Conservation (phyloP, 495 filamentous ascomycete species). For the Aspergillus ellipticus region DNA sequence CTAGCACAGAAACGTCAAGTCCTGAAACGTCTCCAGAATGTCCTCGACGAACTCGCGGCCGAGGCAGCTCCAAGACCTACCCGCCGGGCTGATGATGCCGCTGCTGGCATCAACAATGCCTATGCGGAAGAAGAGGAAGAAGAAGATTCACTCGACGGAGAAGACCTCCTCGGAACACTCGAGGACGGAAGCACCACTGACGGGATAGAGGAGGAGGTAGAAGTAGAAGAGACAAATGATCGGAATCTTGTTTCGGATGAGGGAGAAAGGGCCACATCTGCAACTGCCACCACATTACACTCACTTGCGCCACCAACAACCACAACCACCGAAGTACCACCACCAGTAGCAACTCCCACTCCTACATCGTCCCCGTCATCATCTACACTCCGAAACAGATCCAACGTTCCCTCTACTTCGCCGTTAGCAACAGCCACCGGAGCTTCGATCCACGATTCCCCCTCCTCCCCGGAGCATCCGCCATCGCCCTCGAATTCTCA, state of each 20-base stretch:
- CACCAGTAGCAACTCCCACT: constrained; percentile 6
- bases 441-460: constrained; percentile 13
- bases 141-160: constrained; percentile 25
- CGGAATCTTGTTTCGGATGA: background rate
- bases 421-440: constrained; percentile 22
- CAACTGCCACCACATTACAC: background rate
- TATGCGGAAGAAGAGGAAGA: constrained; percentile 30
- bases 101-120: constrained; percentile 6
- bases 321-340: constrained; percentile 14
- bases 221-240: background rate
- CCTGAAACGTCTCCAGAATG: constrained; percentile 58
- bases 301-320: background rate
- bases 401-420: constrained; percentile 17
- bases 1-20: constrained; percentile 61
- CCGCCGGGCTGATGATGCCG: constrained; percentile 1
- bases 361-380: constrained; percentile 9
- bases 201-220: background rate
- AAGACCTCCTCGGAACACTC: constrained; percentile 33
- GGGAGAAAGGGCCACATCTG: constrained; percentile 9
- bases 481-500: constrained; percentile 14
- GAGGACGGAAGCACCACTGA: constrained; percentile 20
- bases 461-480: constrained; percentile 11
- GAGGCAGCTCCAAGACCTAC: constrained; percentile 16
- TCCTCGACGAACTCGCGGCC: constrained; percentile 49
- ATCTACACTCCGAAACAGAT: constrained; percentile 33